Percentiles rank a stretch among this genome's conserved stretches.
These are phyloP conservation scores for Neofusicoccum cordaticola DNA, from an alignment of 2,329 filamentous ascomycete species.

Conservation along the genomic window DNA sequence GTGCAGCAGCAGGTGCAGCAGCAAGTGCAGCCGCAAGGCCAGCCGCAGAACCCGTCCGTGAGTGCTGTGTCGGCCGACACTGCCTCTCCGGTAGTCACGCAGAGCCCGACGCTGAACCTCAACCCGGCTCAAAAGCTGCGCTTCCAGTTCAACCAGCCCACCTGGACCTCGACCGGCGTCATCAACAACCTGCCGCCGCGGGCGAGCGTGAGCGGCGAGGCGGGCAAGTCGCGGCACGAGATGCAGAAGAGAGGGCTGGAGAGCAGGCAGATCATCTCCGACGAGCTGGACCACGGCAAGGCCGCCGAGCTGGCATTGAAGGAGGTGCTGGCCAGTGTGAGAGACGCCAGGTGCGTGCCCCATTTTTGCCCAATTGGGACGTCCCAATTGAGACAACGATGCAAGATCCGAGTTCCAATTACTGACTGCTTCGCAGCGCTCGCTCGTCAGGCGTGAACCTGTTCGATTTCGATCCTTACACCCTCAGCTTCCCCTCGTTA, in stretches of 20 bases:
- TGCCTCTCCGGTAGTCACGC: conserved; percentile 26
- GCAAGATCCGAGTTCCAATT: background rate
- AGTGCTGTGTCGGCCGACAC: conserved; percentile 26
- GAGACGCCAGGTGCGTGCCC: conserved; percentile 69
- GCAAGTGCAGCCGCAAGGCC: conserved; percentile 24
- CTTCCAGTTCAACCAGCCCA: conserved; percentile 58
- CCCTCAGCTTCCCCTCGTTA: conserved; percentile 81
- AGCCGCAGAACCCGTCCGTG: conserved; percentile 18
- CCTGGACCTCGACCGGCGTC: conserved; percentile 75
- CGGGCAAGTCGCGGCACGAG: conserved; percentile 26
- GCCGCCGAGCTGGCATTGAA: conserved; percentile 82
- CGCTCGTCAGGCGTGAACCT: conserved; percentile 45
- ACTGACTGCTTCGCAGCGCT: conserved; percentile 23
- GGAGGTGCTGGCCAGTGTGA: conserved; percentile 76
- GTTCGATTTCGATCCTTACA: conserved; percentile 79
- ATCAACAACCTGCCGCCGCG: conserved; percentile 66
- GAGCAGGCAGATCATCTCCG: conserved; percentile 60
- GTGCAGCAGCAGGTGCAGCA: conserved; percentile 25
- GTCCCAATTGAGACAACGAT: background rate
- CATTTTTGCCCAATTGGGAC: background rate
- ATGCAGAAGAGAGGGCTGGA: conserved; percentile 60
- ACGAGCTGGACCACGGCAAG: conserved; percentile 73
- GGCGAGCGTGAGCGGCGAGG: conserved; percentile 28
- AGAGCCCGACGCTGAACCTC: conserved; percentile 26
- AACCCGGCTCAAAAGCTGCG: conserved; percentile 37